Evolutionary conservation across 164 flowering plant genomes (phyloP).

Genomic region (Berberis thunbergii): DNA sequence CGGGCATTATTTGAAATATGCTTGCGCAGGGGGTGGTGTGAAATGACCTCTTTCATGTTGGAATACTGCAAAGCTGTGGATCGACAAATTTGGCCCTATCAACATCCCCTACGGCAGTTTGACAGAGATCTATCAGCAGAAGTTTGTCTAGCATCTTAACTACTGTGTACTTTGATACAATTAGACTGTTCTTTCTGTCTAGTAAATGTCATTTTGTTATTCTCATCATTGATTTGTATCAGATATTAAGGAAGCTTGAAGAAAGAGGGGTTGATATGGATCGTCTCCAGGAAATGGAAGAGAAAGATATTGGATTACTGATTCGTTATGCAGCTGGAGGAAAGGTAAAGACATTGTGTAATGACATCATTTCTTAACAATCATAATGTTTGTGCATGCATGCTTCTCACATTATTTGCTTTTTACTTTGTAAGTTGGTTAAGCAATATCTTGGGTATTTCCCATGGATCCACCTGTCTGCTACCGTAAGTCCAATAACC

Average conservation of each 20-base stretch:
- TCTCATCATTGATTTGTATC: slow-evolving; percentile 11
- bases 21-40: slow-evolving; percentile 96
- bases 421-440: slow-evolving; percentile 44
- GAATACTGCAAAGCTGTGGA: slow-evolving; percentile 98
- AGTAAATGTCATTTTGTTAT: background rate
- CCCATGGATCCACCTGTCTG: slow-evolving; percentile 74
- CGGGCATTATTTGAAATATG: slow-evolving; percentile 95
- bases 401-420: background rate
- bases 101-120: slow-evolving; percentile 96
- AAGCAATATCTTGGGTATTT: slow-evolving; percentile 86
- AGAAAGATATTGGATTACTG: slow-evolving; percentile 87
- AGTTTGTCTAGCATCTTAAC: slow-evolving; percentile 31
- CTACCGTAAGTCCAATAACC: slow-evolving; percentile 95
- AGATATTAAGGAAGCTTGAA: slow-evolving; percentile 90
- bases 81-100: slow-evolving; percentile 96
- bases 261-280: slow-evolving; percentile 79
- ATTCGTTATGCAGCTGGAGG: slow-evolving; percentile 89
- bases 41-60: slow-evolving; percentile 80
- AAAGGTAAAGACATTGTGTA: slow-evolving; percentile 38
- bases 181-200: background rate
- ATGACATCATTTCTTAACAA: background rate
- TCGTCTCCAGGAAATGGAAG: slow-evolving; percentile 82
- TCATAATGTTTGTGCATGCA: background rate
- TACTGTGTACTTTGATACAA: background rate
- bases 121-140: slow-evolving; percentile 77